Base-by-base conservation (phyloP, 2,329 filamentous ascomycete species). In the Aspergillus quadrilineatus region DNA sequence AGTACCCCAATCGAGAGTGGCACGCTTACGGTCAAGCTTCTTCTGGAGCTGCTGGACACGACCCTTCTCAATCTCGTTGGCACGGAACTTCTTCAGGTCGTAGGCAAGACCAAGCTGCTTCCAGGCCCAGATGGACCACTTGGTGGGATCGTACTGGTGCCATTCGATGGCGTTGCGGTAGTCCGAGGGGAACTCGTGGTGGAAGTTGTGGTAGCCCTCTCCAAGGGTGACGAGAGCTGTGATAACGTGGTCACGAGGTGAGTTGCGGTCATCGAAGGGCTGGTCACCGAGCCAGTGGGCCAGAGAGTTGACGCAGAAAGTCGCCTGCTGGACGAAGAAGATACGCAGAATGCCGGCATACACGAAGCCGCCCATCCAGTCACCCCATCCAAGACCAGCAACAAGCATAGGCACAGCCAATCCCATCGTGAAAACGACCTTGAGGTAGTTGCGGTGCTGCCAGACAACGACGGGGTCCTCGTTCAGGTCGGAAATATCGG, bases 161-260 rank as follows among this genome's bases (percentile, higher is more conserved):
- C 90, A 95, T 76, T 91, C 82, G 65, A 94, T 93, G 60, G 90
- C 90, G 73, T 95, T 95, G 73, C 90, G 89, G 85, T 94, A 95
- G 75, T 95, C 90, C 9, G 89, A 93, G 53, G 91, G 91, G 78
- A 95, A 95, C 75, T 95, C 90, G 82, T 95, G 90, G 79, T 95
- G 90, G 83, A 95, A 95, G 83, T 95, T 95, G 83, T 95, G 90
- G 80, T 95, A 95, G 30, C 90, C 90, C 77, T 92, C 90, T 48
- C 90, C 90, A 22, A 95, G 87, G 43, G 90, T 95, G 65, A 91
- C 87, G 15, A 95, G 78, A 44, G 90, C 90, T 41, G 90, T 95
- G 76, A 95, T 85, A 71, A 93, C 83, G 76, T 95, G 90, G 69
- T 95, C 90, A 73, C 91, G 88, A 62, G 90, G 91, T 59, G 89